Conservation (phyloP, 73 alveolate genomes). For the Vitrella brassicaformis region DNA sequence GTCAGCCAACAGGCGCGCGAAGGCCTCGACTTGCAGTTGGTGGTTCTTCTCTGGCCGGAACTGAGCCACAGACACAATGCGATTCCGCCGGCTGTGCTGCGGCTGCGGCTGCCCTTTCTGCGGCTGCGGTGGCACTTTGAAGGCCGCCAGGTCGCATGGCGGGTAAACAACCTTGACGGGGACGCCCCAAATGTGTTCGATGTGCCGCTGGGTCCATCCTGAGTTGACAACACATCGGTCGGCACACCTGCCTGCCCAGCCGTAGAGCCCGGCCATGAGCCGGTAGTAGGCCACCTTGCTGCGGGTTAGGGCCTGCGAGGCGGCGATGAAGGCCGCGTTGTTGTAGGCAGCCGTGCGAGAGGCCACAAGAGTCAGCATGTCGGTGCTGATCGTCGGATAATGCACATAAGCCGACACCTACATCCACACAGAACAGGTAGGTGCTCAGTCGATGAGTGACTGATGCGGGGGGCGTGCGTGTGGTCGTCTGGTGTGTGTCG, state of each 20-base stretch:
- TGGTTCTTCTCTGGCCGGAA: slow-evolving; percentile 96
- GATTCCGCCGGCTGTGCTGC: slow-evolving; percentile 25
- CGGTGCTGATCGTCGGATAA: slow-evolving; percentile 84
- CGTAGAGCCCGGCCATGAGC: slow-evolving; percentile 50
- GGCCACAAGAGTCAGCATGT: slow-evolving; percentile 55
- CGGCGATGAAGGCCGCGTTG: slow-evolving; percentile 49
- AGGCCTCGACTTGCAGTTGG: slow-evolving; percentile 49
- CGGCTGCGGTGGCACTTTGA: slow-evolving; percentile 41
- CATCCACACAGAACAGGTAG: no score
- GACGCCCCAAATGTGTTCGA: slow-evolving; percentile 55
- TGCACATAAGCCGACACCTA: slow-evolving; percentile 65
- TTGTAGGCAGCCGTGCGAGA: slow-evolving; percentile 42
- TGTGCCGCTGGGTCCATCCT: slow-evolving; percentile 79
- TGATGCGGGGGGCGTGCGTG: no score
- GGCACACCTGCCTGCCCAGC: slow-evolving; percentile 60
- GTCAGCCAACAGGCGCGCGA: slow-evolving; percentile 39
- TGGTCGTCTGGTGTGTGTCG: no score
- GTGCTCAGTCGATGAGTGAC: no score
- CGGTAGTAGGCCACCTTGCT: slow-evolving; percentile 53
- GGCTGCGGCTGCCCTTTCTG: slow-evolving; percentile 29
- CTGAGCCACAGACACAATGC: slow-evolving; percentile 85
- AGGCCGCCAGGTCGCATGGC: slow-evolving; percentile 72
- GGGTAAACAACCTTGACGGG: slow-evolving; percentile 58
- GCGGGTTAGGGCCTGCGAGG: slow-evolving; percentile 4
- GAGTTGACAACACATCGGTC: slow-evolving; percentile 58